Percentiles rank a stretch among this genome's conserved stretches.
phyloP scores from a whole-genome alignment of 192 early-diverging fungal species.

The Ambispora gerdemannii region DNA sequence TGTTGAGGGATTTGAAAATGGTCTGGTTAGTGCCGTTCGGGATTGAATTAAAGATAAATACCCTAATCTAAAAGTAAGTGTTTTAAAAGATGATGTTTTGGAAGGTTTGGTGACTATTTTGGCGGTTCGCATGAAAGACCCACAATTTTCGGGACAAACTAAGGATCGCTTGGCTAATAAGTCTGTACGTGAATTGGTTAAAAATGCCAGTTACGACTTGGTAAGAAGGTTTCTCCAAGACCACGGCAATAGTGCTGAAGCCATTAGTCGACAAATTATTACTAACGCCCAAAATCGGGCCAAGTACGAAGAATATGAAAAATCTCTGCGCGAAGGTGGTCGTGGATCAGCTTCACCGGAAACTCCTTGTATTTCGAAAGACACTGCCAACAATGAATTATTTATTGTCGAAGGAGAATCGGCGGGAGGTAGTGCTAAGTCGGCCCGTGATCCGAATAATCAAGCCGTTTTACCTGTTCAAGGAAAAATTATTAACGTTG shows the following conservation, averaged over 20 bases:
- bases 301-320: slow-evolving; percentile 13
- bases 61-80: not conserved
- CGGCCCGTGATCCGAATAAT: slow-evolving; percentile 7
- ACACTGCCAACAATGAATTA: not conserved
- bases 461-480: slow-evolving; percentile 9
- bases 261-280: slow-evolving; percentile 14
- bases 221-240: slow-evolving; percentile 24
- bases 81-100: slow-evolving; percentile 5
- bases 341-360: not conserved
- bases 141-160: slow-evolving; percentile 6
- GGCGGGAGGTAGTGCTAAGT: slow-evolving; percentile 21
- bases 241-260: slow-evolving; percentile 14
- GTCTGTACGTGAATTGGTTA: not conserved
- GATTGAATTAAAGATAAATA: slow-evolving; percentile 26
- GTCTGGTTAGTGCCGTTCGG: slow-evolving; percentile 11
- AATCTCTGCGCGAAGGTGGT: slow-evolving; percentile 9
- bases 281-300: slow-evolving; percentile 10
- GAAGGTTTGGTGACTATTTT: slow-evolving; percentile 4
- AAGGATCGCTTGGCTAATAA: not conserved
- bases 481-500: slow-evolving; percentile 15
- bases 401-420: slow-evolving; percentile 24
- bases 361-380: slow-evolving; percentile 19
- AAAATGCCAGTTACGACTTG: slow-evolving; percentile 22
- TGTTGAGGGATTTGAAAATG: slow-evolving; percentile 18
- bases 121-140: slow-evolving; percentile 1